Conservation (phyloP, 2,329 filamentous ascomycete species). For the Fusarium transvaalense region DNA sequence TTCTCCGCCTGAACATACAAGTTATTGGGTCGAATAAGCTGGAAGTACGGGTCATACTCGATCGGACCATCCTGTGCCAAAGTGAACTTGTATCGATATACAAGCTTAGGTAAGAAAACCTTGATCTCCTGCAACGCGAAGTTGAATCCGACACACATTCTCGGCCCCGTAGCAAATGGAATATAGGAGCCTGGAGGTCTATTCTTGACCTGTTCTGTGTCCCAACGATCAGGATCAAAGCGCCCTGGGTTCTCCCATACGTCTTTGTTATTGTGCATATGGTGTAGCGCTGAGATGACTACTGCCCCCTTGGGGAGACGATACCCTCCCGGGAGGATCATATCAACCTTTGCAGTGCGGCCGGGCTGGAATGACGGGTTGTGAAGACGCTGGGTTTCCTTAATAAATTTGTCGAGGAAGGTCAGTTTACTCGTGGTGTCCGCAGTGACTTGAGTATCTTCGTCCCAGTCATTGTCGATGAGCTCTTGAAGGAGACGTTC, state of each 20-base stretch:
- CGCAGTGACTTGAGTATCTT: conserved; percentile 59
- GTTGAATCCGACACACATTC: conserved; percentile 74
- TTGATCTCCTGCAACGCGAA: conserved; percentile 73
- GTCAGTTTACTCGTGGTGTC: conserved; percentile 61
- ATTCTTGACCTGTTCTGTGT: conserved; percentile 64
- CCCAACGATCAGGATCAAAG: conserved; percentile 72
- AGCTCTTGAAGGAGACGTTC: conserved; percentile 69
- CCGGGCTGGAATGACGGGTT: conserved; percentile 72
- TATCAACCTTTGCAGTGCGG: conserved; percentile 67
- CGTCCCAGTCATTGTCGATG: conserved; percentile 60
- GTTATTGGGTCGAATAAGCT: conserved; percentile 68
- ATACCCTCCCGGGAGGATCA: conserved; percentile 71
- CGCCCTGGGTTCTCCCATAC: conserved; percentile 69
- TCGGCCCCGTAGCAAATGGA: conserved; percentile 68
- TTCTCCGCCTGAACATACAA: conserved; percentile 64
- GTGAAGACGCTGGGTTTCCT: conserved; percentile 70
- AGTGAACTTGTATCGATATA: conserved; percentile 69
- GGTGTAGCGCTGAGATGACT: conserved; percentile 64
- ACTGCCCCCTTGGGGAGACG: conserved; percentile 63
- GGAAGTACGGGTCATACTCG: conserved; percentile 71
- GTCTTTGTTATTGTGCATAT: conserved; percentile 65
- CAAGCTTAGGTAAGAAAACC: conserved; percentile 67
- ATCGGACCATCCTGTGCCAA: conserved; percentile 62
- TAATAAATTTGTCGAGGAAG: conserved; percentile 69
- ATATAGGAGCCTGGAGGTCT: conserved; percentile 65